Evolutionary conservation across 2,329 filamentous ascomycete species (phyloP).

Genomic region (Neofusicoccum kwambonambiense): DNA sequence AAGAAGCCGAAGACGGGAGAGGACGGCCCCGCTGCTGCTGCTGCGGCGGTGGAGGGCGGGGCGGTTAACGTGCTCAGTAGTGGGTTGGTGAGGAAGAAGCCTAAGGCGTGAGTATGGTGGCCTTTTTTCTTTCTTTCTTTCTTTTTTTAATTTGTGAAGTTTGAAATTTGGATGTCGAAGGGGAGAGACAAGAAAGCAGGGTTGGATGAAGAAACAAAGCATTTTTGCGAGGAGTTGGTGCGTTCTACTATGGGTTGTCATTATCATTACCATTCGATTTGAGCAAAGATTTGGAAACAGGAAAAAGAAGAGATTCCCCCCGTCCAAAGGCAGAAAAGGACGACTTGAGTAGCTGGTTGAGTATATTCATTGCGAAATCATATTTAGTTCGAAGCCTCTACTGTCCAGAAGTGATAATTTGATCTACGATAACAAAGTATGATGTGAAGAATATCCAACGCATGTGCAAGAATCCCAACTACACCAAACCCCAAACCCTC

Average conservation of each 20-base stretch:
- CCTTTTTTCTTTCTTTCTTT: no score
- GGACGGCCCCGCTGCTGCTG: neutral
- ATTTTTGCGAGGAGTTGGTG: neutral
- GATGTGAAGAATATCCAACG: no score
- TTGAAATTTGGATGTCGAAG: no score
- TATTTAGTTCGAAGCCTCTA: neutral
- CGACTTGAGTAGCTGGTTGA: neutral
- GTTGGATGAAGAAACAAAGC: no score
- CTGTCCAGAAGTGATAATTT: no score
- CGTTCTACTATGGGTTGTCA: neutral
- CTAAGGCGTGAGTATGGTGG: slow-evolving; percentile 21
- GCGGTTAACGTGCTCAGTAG: slow-evolving; percentile 17
- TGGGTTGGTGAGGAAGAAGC: slow-evolving; percentile 33
- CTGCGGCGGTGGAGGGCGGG: neutral
- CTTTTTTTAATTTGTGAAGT: no score
- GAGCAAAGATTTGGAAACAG: no score
- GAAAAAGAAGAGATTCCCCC: neutral
- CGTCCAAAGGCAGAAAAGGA: neutral
- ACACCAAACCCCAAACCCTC: neutral
- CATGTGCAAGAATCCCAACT: neutral
- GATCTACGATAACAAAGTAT: no score
- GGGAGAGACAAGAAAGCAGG: no score
- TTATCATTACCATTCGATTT: no score
- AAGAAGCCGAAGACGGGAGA: slow-evolving; percentile 14
- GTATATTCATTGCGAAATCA: neutral